phyloP scores from a whole-genome alignment of 352 stramenopile species.

The Globisporangium acanthophoron region DNA sequence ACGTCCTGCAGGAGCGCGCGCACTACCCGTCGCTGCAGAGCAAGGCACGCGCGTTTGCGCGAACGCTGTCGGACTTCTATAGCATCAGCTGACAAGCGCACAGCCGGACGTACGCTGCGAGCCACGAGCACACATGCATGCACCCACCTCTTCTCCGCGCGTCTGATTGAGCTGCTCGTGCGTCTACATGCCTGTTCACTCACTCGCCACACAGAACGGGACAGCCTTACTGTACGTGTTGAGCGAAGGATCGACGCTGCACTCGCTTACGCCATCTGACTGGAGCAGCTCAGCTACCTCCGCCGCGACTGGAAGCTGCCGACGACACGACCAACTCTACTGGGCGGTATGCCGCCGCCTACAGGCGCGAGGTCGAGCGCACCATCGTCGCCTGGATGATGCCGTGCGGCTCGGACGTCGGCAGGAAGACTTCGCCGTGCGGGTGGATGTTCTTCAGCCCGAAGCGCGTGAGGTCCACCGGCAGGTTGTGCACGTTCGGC shows the following conservation, averaged over 20 bases:
- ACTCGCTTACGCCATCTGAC: too few relatives aligned
- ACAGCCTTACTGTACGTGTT: not conserved
- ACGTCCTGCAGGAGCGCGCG: constrained; percentile 22
- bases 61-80: constrained; percentile 41
- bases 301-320: not conserved
- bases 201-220: not conserved
- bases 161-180: not conserved
- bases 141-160: not conserved
- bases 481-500: constrained; percentile 88
- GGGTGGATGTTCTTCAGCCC: constrained; percentile 84
- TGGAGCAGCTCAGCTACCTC: too few relatives aligned
- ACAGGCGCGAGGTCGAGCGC: constrained; percentile 50
- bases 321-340: not conserved
- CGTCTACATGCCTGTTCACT: too few relatives aligned
- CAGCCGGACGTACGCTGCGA: not conserved
- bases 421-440: constrained; percentile 85
- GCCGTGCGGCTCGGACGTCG: constrained; percentile 81
- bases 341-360: not conserved
- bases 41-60: constrained; percentile 40
- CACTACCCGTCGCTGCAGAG: constrained; percentile 33
- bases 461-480: constrained; percentile 80
- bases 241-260: too few relatives aligned
- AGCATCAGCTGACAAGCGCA: constrained; percentile 1
- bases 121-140: not conserved
- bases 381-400: constrained; percentile 85